A percentile compares a stretch with the other conserved stretches of the same genome.
phyloP scores from a whole-genome alignment of 1,139 yeast genomes.

The Ashbya aceris region DNA sequence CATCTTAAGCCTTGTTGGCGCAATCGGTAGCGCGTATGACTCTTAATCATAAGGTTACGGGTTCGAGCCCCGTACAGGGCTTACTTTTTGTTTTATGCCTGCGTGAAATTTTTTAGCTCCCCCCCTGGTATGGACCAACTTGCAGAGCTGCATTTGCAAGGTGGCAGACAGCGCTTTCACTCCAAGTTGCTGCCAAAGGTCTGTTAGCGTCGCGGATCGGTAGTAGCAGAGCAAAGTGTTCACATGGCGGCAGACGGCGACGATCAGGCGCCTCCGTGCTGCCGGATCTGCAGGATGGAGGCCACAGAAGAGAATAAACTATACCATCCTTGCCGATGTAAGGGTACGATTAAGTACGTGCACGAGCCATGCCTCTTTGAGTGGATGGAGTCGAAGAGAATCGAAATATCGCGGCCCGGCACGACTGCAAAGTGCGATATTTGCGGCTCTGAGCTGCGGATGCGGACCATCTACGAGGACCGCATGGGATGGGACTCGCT shows the following conservation, averaged over 20 bases:
- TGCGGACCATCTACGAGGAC: slow-evolving; percentile 62
- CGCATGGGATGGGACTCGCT: slow-evolving; percentile 33
- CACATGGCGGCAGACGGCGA: too few relatives aligned
- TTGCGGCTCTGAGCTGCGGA: slow-evolving; percentile 69
- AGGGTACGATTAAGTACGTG: slow-evolving; percentile 86
- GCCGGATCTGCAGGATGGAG: slow-evolving; percentile 93
- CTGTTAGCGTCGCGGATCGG: too few relatives aligned
- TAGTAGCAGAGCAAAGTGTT: too few relatives aligned
- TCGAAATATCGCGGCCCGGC: slow-evolving; percentile 29
- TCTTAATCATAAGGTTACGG: slow-evolving; percentile 23
- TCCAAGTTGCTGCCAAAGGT: too few relatives aligned
- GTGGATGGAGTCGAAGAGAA: slow-evolving; percentile 50
- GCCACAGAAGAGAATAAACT: slow-evolving; percentile 73
- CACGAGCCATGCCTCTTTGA: slow-evolving; percentile 88
- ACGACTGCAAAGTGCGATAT: slow-evolving; percentile 68
- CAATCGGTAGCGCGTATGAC: slow-evolving; percentile 37
- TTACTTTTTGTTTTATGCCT: slow-evolving; percentile 2
- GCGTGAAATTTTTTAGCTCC: background rate
- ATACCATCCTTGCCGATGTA: slow-evolving; percentile 86
- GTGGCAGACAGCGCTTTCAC: too few relatives aligned
- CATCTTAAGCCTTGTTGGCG: slow-evolving; percentile 36
- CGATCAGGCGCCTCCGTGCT: slow-evolving; percentile 35
- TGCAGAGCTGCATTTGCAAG: too few relatives aligned
- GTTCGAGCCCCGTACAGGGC: slow-evolving; percentile 26
- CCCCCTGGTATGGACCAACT: too few relatives aligned